Evolutionary conservation across 2,329 filamentous ascomycete species (phyloP).

Genomic region (Chaetomium strumarium): DNA sequence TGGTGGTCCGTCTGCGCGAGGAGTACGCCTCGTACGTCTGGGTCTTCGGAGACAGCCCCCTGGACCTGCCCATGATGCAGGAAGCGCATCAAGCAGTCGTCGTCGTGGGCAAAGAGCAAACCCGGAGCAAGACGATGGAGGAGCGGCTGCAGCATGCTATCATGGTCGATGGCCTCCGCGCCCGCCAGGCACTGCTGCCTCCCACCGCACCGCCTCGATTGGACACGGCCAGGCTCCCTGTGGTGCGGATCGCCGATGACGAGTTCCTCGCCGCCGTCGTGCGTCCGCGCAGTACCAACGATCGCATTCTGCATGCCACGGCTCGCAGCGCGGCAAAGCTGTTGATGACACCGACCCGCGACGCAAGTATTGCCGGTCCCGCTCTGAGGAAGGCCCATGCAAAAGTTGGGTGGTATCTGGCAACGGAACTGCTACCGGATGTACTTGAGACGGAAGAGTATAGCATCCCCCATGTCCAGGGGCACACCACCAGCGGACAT

Average conservation of each 20-base stretch:
- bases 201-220: conserved; percentile 35
- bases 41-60: conserved; percentile 55
- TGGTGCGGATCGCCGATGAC: conserved; percentile 30
- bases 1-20: conserved; percentile 39
- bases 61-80: conserved; percentile 53
- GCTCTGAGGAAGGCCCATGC: conserved; percentile 44
- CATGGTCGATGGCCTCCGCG: conserved; percentile 32
- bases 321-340: conserved; percentile 40
- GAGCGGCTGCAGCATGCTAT: conserved; percentile 38
- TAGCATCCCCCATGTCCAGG: conserved; percentile 47
- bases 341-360: conserved; percentile 48
- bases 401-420: conserved; percentile 48
- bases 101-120: conserved; percentile 43
- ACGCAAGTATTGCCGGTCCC: conserved; percentile 41
- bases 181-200: conserved; percentile 44
- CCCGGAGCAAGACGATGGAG: conserved; percentile 50
- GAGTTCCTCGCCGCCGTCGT: background rate
- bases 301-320: conserved; percentile 38
- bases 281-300: background rate
- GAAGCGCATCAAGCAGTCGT: conserved; percentile 49
- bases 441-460: conserved; percentile 46
- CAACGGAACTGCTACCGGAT: conserved; percentile 40
- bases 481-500: conserved; percentile 38
- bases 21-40: conserved; percentile 36
- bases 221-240: conserved; percentile 37